Percentiles rank a stretch among this genome's conserved stretches.
phyloP scores from a whole-genome alignment of 768 basidiomycete species.

The Amanita rubescens region DNA sequence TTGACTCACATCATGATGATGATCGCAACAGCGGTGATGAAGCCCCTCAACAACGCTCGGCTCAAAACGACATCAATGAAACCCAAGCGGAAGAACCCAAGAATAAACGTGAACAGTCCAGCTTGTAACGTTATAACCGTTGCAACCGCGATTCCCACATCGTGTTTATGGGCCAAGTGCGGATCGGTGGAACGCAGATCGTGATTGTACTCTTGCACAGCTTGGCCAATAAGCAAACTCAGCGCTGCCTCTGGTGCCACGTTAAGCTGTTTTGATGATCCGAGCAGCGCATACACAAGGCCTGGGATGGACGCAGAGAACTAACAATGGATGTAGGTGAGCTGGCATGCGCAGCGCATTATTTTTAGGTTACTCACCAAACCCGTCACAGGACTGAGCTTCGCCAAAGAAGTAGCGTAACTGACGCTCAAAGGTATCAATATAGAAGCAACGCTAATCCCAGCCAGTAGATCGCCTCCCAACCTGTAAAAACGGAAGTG shows the following conservation, averaged over 20 bases:
- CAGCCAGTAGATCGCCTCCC: constrained; percentile 67
- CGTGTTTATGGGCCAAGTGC: constrained; percentile 30
- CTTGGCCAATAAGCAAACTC: constrained; percentile 81
- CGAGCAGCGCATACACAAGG: constrained; percentile 85
- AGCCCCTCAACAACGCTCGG: constrained; percentile 80
- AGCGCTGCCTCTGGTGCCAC: constrained; percentile 88
- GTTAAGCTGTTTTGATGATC: constrained; percentile 74
- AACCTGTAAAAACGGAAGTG: constrained; percentile 18
- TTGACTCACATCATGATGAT: constrained; percentile 73
- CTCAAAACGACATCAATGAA: constrained; percentile 93
- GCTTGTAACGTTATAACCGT: constrained; percentile 87
- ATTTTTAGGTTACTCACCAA: constrained; percentile 54
- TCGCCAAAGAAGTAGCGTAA: constrained; percentile 84
- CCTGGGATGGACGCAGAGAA: constrained; percentile 83
- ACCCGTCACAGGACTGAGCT: constrained; percentile 79
- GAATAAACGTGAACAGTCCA: constrained; percentile 75
- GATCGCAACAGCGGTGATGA: constrained; percentile 77
- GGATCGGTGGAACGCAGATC: constrained; percentile 29
- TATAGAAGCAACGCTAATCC: constrained; percentile 79
- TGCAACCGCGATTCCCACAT: constrained; percentile 60
- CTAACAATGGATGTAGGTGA: constrained; percentile 26
- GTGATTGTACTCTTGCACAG: constrained; percentile 62
- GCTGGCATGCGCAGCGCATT: background rate
- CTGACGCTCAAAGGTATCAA: constrained; percentile 85
- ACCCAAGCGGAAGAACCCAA: constrained; percentile 84